Evolutionary conservation across 768 basidiomycete genomes (phyloP).

Genomic region (Hericium alpestre): DNA sequence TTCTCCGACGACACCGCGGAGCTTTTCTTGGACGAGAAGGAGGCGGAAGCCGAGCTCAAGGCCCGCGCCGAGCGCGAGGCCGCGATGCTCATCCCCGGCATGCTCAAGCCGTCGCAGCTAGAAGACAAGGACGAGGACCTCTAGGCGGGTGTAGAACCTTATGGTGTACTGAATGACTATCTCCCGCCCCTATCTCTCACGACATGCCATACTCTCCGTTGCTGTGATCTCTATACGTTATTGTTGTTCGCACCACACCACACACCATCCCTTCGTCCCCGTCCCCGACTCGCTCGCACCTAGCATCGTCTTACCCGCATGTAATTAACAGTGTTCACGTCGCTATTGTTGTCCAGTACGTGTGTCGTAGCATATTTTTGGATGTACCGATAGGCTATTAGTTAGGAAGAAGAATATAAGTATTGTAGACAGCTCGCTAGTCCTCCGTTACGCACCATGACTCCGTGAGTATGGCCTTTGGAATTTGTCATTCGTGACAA

Average conservation of each 20-base stretch:
- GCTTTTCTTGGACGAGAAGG: slow-evolving; percentile 89
- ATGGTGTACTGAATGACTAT: neutral
- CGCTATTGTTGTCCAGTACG: neutral
- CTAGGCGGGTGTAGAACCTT: slow-evolving; percentile 21
- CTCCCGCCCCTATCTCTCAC: neutral
- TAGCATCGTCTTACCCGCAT: neutral
- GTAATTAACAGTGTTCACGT: neutral
- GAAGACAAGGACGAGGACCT: slow-evolving; percentile 91
- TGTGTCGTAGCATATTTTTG: neutral
- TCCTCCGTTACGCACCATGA: neutral
- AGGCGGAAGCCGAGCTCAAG: slow-evolving; percentile 69
- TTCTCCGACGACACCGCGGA: slow-evolving; percentile 94
- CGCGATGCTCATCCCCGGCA: slow-evolving; percentile 92
- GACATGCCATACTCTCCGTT: neutral
- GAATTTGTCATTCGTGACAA: neutral
- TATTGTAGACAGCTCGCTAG: neutral
- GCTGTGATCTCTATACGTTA: neutral
- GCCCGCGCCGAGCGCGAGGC: slow-evolving; percentile 77
- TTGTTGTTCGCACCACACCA: neutral
- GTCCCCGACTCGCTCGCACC: neutral
- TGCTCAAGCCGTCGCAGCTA: slow-evolving; percentile 91
- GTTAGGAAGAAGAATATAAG: neutral
- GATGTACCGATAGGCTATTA: neutral
- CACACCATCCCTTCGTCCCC: neutral
- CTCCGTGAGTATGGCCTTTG: neutral